phyloP scores from a whole-genome alignment of 2,329 filamentous ascomycete species.

The Xylariaceae sp. region DNA sequence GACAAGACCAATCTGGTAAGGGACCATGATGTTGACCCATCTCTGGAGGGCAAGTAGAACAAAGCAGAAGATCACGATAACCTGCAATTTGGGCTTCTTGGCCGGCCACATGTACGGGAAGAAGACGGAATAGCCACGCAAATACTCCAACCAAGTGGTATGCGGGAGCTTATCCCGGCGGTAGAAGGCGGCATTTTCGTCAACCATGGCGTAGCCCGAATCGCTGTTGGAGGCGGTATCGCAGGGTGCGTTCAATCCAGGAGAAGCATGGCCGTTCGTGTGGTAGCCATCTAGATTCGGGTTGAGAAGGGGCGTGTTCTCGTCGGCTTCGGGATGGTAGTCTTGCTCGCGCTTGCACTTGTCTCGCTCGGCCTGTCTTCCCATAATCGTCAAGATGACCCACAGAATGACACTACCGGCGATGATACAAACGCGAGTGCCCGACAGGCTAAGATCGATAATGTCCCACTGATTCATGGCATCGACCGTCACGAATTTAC shows the following conservation, averaged over 20 bases:
- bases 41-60: conserved; percentile 73
- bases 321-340: conserved; percentile 40
- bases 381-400: conserved; percentile 44
- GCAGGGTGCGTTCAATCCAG: conserved; percentile 39
- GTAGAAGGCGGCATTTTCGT: conserved; percentile 75
- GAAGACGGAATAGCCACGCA: conserved; percentile 86
- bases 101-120: conserved; percentile 96
- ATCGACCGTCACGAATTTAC: conserved; percentile 37
- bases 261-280: conserved; percentile 31
- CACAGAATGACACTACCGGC: conserved; percentile 57
- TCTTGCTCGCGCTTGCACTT: conserved; percentile 40
- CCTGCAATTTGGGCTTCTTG: conserved; percentile 66
- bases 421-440: conserved; percentile 63
- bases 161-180: conserved; percentile 80
- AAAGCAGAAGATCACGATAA: conserved; percentile 79
- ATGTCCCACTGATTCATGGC: conserved; percentile 50
- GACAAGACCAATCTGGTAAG: conserved; percentile 72
- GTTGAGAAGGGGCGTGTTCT: conserved; percentile 59
- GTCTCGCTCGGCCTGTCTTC: conserved; percentile 38
- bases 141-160: conserved; percentile 93
- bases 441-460: conserved; percentile 60
- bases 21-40: conserved; percentile 79
- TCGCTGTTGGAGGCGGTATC: conserved; percentile 17
- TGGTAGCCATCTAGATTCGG: conserved; percentile 24
- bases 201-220: conserved; percentile 33